Evolutionary conservation across 805 yeast genomes (phyloP), one percentile per base, ranked within the genome.

Genomic region (Wickerhamomyces strasburgensis): DNA sequence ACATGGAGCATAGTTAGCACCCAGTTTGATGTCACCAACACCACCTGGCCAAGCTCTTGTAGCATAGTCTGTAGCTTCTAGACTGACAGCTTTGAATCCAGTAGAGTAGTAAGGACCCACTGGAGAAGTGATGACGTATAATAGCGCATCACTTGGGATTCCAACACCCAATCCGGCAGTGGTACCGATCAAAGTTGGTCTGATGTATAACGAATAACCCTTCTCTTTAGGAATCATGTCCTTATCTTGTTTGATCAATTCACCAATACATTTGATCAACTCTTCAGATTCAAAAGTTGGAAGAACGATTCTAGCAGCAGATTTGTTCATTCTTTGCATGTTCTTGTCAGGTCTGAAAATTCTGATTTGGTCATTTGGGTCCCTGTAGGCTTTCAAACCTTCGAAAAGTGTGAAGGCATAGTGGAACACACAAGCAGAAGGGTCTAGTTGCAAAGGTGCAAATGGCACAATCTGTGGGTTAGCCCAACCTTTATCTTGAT

Each of bases 11-110:
- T 90, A 90, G 72, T 90, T 90, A 44, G 96, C 97, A 64, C 98
- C 98, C 55, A 90, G 77, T 67, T 90, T 90, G 64, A 78, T 82
- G 76, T 90, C 84, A 65, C 98, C 98, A 52, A 80, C 88, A 63
- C 98, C 98, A 56, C 96, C 96, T 58, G 98, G 98, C 98, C 98
- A 90, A 21, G 98, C 98, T 70, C 98, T 84, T 24, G 89, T 89
- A 34, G 96, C 96, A 52, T 85, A 80, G 59, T 87, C 95, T 25
- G 96, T 89, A 49, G 98, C 97, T 67, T 90, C 96, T 47, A 93
- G 73, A 44, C 77, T 72, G 37, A 93, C 96, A 29, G 98, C 96
- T 67, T 89, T 88, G 78, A 90, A 90, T 14, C 98, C 97, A 14
- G 96, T 84, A 55, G 83, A 73, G 67, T 84, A 87, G 74, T 90